phyloP scores from a whole-genome alignment of 2,329 filamentous ascomycete genomes.

The Lachnellula suecica region DNA sequence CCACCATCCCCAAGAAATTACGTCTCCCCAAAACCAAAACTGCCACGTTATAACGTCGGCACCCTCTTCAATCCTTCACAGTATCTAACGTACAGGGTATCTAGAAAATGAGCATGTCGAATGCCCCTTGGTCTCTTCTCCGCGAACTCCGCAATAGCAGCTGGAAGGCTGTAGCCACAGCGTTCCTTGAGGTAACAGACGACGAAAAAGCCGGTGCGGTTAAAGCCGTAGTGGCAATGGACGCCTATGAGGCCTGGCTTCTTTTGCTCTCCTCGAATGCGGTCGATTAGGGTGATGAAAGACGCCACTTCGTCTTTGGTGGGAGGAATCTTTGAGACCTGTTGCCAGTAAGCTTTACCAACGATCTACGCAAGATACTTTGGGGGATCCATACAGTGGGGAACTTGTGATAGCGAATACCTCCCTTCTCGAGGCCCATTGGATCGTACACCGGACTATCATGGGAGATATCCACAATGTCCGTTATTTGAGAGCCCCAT shows the following conservation, averaged over 20 bases:
- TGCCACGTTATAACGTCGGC: slow-evolving; percentile 24
- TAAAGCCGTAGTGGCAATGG: slow-evolving; percentile 96
- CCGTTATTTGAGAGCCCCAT: slow-evolving; percentile 67
- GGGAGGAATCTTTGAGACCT: slow-evolving; percentile 81
- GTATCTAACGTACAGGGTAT: slow-evolving; percentile 80
- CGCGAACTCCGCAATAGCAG: slow-evolving; percentile 79
- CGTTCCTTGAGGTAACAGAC: slow-evolving; percentile 88
- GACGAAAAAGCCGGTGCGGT: slow-evolving; percentile 89
- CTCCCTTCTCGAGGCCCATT: slow-evolving; percentile 61
- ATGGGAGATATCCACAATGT: slow-evolving; percentile 88
- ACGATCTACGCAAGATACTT: not conserved
- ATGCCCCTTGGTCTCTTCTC: slow-evolving; percentile 76
- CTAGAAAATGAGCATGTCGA: slow-evolving; percentile 84
- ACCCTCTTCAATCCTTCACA: slow-evolving; percentile 36
- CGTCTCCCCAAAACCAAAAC: not conserved
- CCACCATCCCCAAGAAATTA: not conserved
- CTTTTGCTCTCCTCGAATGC: slow-evolving; percentile 55
- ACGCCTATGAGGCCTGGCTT: slow-evolving; percentile 65
- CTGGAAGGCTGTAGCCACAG: slow-evolving; percentile 67
- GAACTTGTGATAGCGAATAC: slow-evolving; percentile 79
- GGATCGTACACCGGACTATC: slow-evolving; percentile 90
- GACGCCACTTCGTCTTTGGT: slow-evolving; percentile 48
- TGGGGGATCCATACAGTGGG: slow-evolving; percentile 58
- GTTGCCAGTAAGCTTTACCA: not conserved
- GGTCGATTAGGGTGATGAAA: slow-evolving; percentile 58